Base-by-base conservation (phyloP, 805 yeast species). In the Zygosaccharomyces rouxii region DNA sequence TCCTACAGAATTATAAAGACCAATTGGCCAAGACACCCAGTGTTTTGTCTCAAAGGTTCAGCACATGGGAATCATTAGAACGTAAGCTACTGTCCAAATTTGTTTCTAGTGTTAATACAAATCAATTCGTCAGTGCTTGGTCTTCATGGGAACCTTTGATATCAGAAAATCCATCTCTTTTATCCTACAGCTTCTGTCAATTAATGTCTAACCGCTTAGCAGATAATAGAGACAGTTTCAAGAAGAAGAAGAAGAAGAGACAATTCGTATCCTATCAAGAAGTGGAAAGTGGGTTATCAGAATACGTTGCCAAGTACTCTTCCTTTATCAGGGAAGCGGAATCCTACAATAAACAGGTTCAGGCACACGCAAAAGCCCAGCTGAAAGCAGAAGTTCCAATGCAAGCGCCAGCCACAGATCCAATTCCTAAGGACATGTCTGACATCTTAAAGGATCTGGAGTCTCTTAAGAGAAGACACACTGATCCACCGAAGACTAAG, bases 381-480 rank as follows among this genome's bases (percentile, higher is more conserved):
- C 4, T 1, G 7, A n/a, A 30, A 14, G 19, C 37, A 5, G 10
- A 14, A 14, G 21, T 21, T 4, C 11, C 10, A 25, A 11, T 4
- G 10, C 9, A 5, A 11, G 11, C 11, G 35, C 23, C 43, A 16
- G 1, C n/a, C 3, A 13, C 43, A 7, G 14, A 16, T 4, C 23
- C 43, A 2, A 21, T 33, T 4, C 37, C 31, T 3, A 18, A 14
- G 3, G 31, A 29, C 13, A 31, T 42, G 30, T 56, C 51, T 3
- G 58, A 53, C 41, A 38, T 60, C 1, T 14, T 22, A 14, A 52
- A 54, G 6, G 56, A 57, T 4, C 37, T 60, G 7, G 38, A 42
- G 7, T 47, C 56, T 14, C 57, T 66, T 56, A 51, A 53, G 37
- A 56, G 54, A 16, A 60, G 51, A 53, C 63, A 54, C 52, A 23